These are phyloP conservation scores for Penicillium samsonianum DNA, from an alignment of 495 filamentous ascomycete genomes.

Conservation along the genomic window DNA sequence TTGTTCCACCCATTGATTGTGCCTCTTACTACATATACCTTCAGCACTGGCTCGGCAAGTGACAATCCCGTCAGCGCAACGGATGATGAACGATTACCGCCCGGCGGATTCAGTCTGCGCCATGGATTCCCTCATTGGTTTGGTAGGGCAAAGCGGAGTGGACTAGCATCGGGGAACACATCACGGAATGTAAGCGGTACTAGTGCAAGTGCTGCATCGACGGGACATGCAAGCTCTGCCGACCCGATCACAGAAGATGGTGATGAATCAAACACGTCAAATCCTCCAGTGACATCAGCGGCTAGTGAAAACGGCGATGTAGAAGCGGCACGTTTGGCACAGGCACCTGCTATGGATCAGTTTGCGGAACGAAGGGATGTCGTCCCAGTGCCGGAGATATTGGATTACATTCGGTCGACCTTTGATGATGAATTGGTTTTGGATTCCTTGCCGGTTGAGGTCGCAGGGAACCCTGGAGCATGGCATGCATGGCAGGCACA, in stretches of 20 bases:
- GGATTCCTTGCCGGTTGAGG: constrained; percentile 75
- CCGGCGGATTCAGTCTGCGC: constrained; percentile 82
- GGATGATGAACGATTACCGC: constrained; percentile 77
- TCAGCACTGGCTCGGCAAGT: constrained; percentile 70
- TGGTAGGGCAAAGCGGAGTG: constrained; percentile 47
- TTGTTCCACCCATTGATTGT: constrained; percentile 94
- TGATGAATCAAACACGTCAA: not conserved
- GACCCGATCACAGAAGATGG: constrained; percentile 4
- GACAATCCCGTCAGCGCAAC: constrained; percentile 74
- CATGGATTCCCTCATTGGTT: constrained; percentile 94
- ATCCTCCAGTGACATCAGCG: not conserved
- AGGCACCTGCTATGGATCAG: constrained; percentile 21
- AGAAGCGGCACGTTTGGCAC: constrained; percentile 14
- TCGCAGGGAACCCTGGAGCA: constrained; percentile 82
- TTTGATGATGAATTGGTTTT: constrained; percentile 78
- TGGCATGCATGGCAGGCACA: constrained; percentile 88
- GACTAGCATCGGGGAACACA: constrained; percentile 30
- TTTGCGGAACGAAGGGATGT: constrained; percentile 25
- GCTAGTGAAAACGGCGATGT: constrained; percentile 9
- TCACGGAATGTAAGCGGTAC: constrained; percentile 42
- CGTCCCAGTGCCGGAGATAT: constrained; percentile 48
- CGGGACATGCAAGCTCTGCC: not conserved
- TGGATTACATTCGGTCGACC: constrained; percentile 77
- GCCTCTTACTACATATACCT: constrained; percentile 86
- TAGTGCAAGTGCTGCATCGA: constrained; percentile 12